Evolutionary conservation across 2,329 filamentous ascomycete species (phyloP).

Genomic region (Grosmannia huntii): DNA sequence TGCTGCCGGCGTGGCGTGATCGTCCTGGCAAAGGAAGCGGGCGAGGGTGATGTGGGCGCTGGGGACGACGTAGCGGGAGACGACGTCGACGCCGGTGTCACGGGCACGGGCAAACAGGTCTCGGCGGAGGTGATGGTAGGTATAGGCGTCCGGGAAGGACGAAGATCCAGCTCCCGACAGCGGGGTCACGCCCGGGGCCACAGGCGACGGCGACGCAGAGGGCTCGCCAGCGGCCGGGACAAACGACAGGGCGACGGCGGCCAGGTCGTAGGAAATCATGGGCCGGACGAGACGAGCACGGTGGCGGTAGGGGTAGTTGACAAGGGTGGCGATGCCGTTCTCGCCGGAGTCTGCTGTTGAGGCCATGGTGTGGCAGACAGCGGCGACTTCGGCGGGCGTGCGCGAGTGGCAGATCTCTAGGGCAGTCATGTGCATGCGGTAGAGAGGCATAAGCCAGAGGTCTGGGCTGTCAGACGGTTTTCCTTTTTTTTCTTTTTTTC

Average conservation of each 20-base stretch:
- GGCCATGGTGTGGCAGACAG: slow-evolving; percentile 42
- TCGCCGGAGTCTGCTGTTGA: neutral
- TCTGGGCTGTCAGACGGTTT: neutral
- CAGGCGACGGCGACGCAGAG: slow-evolving; percentile 25
- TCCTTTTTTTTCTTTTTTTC: too few species aligned
- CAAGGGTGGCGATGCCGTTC: slow-evolving; percentile 43
- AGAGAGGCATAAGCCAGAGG: slow-evolving; percentile 73
- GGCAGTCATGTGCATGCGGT: slow-evolving; percentile 71
- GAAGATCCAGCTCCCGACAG: neutral
- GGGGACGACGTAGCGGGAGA: slow-evolving; percentile 74
- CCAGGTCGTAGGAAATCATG: slow-evolving; percentile 69
- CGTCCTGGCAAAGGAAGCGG: slow-evolving; percentile 58
- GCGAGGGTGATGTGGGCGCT: slow-evolving; percentile 83
- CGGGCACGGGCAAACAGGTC: slow-evolving; percentile 57
- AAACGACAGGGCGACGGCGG: slow-evolving; percentile 78
- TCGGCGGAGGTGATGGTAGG: slow-evolving; percentile 79
- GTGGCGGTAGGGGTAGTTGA: slow-evolving; percentile 47
- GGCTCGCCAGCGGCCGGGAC: slow-evolving; percentile 61
- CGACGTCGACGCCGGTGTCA: slow-evolving; percentile 53
- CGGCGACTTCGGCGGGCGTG: slow-evolving; percentile 53
- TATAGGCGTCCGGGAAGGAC: slow-evolving; percentile 47
- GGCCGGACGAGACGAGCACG: slow-evolving; percentile 70
- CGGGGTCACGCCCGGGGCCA: slow-evolving; percentile 19
- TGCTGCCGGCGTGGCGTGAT: slow-evolving; percentile 45
- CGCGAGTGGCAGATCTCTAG: slow-evolving; percentile 76